Conservation (phyloP, 345 rosid species). For the Salix purpurea region DNA sequence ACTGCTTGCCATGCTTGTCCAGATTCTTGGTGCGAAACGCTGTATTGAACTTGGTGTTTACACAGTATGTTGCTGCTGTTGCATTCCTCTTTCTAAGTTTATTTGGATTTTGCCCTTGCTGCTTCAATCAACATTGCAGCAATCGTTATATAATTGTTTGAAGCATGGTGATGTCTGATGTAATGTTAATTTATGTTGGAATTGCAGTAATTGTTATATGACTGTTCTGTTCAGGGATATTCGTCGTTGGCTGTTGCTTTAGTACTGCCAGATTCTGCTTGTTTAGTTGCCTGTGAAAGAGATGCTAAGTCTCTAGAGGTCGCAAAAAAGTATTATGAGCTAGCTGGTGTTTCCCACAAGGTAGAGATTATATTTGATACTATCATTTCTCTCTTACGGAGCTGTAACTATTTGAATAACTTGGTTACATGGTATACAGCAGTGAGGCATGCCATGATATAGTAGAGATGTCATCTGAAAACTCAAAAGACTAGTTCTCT, state of each 20-base stretch:
- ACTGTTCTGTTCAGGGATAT: constrained; percentile 53
- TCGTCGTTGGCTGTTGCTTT: constrained; percentile 90
- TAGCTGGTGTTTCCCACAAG: constrained; percentile 80
- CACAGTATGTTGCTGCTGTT: constrained; percentile 43
- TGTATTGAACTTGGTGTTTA: constrained; percentile 93
- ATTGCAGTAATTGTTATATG: not conserved
- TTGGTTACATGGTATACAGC: too few species aligned
- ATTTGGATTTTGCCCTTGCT: not conserved
- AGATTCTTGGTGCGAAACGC: constrained; percentile 67
- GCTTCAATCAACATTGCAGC: not conserved
- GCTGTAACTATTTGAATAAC: not conserved
- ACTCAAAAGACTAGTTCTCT: not conserved
- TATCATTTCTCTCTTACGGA: not conserved
- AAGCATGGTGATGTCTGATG: not conserved
- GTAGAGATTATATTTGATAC: constrained; percentile 25
- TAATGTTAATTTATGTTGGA: not conserved
- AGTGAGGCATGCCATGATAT: not conserved
- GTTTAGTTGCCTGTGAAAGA: constrained; percentile 87
- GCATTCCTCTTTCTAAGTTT: not conserved
- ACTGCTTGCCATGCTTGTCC: constrained; percentile 83
- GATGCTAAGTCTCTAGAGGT: constrained; percentile 66
- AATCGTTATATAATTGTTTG: not conserved
- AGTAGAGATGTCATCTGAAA: not conserved
- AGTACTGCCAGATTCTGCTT: constrained; percentile 68
- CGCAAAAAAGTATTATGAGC: constrained; percentile 69